Base-by-base conservation (phyloP, 495 filamentous ascomycete genomes). In the Jackrogersella minutella region DNA sequence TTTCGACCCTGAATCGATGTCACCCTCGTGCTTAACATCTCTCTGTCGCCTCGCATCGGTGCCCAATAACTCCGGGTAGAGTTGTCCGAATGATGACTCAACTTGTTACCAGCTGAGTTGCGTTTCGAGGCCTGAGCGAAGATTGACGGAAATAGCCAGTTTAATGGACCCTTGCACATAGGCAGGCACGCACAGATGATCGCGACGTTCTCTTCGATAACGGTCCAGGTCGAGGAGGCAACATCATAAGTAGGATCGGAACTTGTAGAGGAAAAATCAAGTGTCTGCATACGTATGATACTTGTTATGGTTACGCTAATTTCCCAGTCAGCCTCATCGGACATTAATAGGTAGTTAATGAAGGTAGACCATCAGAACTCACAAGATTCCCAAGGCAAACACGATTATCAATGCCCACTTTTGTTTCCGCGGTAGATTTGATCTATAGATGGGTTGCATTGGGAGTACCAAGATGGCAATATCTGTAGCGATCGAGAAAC, bases 311-410 rank as follows among this genome's bases (percentile, higher is more conserved):
- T 65, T 1, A 75, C 74, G 41, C 71, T 74, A 26, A 33, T 34
- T 22, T 14, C 2, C n/a, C 31, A n/a, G 54, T 69, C 36, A 69
- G 66, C 22, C 34, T 8, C 37, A 1, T 34, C 5, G n/a, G n/a
- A n/a, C 19, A 33, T n/a, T 5, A 33, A 26, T 41, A 13, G 10
- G 10, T 17, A 1, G 13, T 11, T 31, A 7, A 26, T 21, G 26
- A 17, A 10, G 1, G 44, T n/a, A 5, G 21, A 1, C 0, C 8
- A 13, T 24, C 8, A 21, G 7, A n/a, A 47, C 71, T 67, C 16
- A 74, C 71, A 86, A 79, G 64, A 77, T 80, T 50, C 87, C 87
- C 5, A 88, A 74, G 0, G 79, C 76, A 65, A 89, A 88, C 21
- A 88, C 78, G 11, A 79, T 67, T 49, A 86, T 74, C 17, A 89